Evolutionary conservation across 768 basidiomycete species (phyloP), one percentile per base, ranked within the genome.

Genomic region (Tephrocybe sp.): DNA sequence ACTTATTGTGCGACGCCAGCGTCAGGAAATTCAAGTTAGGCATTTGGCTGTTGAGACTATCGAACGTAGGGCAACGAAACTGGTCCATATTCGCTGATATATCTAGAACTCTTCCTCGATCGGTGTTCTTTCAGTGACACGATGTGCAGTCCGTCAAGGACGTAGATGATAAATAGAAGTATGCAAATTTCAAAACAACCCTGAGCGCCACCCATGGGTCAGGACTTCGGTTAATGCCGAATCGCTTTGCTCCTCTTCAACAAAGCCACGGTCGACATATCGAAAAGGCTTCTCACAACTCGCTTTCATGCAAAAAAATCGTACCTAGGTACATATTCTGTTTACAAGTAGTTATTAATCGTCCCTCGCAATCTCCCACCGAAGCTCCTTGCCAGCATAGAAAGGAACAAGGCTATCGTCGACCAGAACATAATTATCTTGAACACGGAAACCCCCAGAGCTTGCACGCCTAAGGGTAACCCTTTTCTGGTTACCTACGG

Each of bases 371-470:
- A 86, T 75, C 64, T 80, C 76, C 94, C 95, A 98, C 8, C 73
- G 73, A 28, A 98, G 68, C 55, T 79, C 73, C 68, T 84, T 89
- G 11, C 93, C 95, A 8, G 87, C 83, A 88, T 90, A 90, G 71
- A 98, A 96, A 7, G 95, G 91, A 36, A 89, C 78, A 1, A 96
- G 78, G 23, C 61, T 75, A 24, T 82, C 78, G 18, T 73, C 71
- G 14, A 72, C 77, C 40, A 72, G 60, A 28, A 64, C 62, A 67
- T 80, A 88, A n/a, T 61, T 64, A 34, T 75, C 75, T 30, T 76
- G 76, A 5, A 88, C 73, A 6, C 66, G 53, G 45, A 63, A 62
- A 1, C 62, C 68, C 48, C 68, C 69, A 2, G 63, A 58, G 9
- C 63, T 56, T 12, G 73, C 68, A 56, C 69, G 77, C 59, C 67